These are phyloP conservation scores for Boeremia exigua DNA, from an alignment of 2,329 filamentous ascomycete species.

Conservation along the genomic window DNA sequence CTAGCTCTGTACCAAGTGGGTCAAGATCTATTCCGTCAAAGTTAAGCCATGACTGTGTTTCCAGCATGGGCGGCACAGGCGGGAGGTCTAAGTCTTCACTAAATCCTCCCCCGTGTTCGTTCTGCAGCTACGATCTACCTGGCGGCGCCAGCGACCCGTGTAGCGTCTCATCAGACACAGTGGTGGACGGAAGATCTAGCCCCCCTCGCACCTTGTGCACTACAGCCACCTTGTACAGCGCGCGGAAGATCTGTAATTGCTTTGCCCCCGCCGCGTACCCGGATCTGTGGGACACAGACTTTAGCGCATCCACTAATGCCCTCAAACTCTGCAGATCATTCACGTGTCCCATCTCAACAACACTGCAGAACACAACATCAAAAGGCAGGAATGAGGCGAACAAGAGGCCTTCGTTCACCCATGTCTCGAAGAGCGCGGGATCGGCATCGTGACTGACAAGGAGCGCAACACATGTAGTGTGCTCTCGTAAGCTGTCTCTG, in stretches of 20 bases:
- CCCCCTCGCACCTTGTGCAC: not conserved
- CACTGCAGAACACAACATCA: not conserved
- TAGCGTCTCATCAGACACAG: too few species aligned
- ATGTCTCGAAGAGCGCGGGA: too few species aligned
- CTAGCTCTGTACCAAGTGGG: conserved; percentile 1
- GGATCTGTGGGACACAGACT: not conserved
- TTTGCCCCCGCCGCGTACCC: not conserved
- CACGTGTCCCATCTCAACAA: not conserved
- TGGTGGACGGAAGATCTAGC: not conserved
- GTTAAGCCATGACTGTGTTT: not conserved
- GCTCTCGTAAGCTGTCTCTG: not conserved
- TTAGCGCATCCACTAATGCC: not conserved
- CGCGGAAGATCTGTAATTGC: conserved; percentile 5
- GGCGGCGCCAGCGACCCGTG: too few species aligned
- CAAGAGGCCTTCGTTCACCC: not conserved
- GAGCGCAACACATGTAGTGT: not conserved
- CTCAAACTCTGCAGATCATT: not conserved
- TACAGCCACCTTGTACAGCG: conserved; percentile 1
- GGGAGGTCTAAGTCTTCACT: too few species aligned
- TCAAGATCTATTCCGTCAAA: conserved; percentile 3
- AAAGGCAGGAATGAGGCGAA: not conserved
- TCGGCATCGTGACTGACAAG: not conserved
- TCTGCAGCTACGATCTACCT: too few species aligned
- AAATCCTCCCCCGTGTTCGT: too few species aligned
- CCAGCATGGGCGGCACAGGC: not conserved